A percentile compares a stretch with the other conserved stretches of the same genome.
phyloP scores from a whole-genome alignment of 345 rosid genomes.

The Eucalyptus marginata region DNA sequence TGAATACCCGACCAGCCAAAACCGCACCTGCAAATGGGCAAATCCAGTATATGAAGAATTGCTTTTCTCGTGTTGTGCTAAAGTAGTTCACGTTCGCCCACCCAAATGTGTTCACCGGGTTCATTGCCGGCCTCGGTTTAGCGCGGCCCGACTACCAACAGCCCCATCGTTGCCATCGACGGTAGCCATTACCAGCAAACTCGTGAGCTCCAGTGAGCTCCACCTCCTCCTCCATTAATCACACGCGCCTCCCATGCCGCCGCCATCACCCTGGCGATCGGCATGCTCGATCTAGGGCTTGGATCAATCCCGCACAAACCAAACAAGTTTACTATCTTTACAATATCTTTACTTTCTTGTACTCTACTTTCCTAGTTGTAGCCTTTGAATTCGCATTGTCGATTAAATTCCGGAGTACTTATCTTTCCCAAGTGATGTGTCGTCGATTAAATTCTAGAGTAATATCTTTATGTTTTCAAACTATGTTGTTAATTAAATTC shows the following conservation, averaged over 20 bases:
- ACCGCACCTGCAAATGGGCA: not conserved
- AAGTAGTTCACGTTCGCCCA: not conserved
- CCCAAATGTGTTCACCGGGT: not conserved
- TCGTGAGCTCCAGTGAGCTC: too few relatives aligned
- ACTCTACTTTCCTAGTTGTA: too few relatives aligned
- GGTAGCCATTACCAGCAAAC: too few relatives aligned
- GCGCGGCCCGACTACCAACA: rapidly evolving
- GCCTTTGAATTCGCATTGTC: too few relatives aligned
- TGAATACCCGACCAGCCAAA: not conserved
- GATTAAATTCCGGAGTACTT: rapidly evolving
- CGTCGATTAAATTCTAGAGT: rapidly evolving
- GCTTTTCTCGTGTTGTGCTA: not conserved
- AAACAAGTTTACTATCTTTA: too few relatives aligned
- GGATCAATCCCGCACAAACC: too few relatives aligned
- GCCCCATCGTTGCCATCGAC: too few relatives aligned
- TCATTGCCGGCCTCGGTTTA: not conserved
- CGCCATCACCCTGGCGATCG: rapidly evolving
- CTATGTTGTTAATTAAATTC: too few relatives aligned
- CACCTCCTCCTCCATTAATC: too few relatives aligned
- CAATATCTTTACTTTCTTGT: too few relatives aligned
- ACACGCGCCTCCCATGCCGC: too few relatives aligned
- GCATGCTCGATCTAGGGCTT: too few relatives aligned
- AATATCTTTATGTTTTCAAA: not conserved
- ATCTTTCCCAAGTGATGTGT: rapidly evolving
- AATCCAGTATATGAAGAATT: not conserved